These are phyloP conservation scores for Schwanniomyces pseudopolymorphus DNA, from an alignment of 805 yeast species.

Conservation along the genomic window DNA sequence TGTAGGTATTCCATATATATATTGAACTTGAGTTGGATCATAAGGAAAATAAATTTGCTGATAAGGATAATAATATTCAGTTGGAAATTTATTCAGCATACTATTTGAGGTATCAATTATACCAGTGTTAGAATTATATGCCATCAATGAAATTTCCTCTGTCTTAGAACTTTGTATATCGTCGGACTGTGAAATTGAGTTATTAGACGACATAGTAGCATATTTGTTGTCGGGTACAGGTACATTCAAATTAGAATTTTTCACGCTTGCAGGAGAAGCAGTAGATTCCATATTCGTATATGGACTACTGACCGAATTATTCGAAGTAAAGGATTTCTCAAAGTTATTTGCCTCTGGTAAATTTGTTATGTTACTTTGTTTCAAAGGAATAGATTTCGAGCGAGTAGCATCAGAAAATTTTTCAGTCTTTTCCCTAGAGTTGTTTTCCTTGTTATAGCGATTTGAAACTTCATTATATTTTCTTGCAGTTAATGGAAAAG, in stretches of 20 bases:
- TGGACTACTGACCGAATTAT: not conserved
- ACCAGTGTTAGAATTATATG: conserved; percentile 14
- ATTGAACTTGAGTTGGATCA: conserved; percentile 13
- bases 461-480: conserved; percentile 14
- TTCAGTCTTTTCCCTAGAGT: not conserved
- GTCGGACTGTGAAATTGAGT: not conserved
- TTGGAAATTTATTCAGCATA: conserved; percentile 17
- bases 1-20: conserved; percentile 7
- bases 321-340: not conserved
- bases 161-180: not conserved
- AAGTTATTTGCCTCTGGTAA: not conserved
- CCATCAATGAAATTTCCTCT: conserved; percentile 13
- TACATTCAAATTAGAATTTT: not conserved
- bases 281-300: not conserved
- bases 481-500: conserved; percentile 8
- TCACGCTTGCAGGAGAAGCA: not conserved
- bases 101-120: conserved; percentile 12
- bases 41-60: conserved; percentile 26
- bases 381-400: not conserved
- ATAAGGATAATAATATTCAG: conserved; percentile 26
- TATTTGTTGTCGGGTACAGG: not conserved
- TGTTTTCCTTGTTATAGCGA: conserved; percentile 6
- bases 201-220: not conserved
- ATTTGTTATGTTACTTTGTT: not conserved
- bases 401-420: not conserved